Percentiles rank a stretch among this genome's conserved stretches.
phyloP scores from a whole-genome alignment of 495 filamentous ascomycete species.

The Aspergillus haitiensis region DNA sequence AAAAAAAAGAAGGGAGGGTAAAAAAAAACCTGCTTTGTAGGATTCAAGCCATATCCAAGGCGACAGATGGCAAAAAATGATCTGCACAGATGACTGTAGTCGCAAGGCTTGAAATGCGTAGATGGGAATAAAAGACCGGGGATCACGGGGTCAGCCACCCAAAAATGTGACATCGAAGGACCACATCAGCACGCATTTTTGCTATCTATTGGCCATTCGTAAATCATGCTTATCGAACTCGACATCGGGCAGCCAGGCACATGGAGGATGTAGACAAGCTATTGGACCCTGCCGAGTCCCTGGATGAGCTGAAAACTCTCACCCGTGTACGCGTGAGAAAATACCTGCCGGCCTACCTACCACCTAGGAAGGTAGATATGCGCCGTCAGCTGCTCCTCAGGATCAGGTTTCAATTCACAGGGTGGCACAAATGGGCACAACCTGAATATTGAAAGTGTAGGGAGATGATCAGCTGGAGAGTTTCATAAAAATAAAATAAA shows the following conservation, averaged over 20 bases:
- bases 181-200: neutral
- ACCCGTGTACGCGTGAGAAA: no score
- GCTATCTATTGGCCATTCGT: neutral
- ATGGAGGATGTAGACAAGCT: neutral
- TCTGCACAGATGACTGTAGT: neutral
- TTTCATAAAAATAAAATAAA: neutral
- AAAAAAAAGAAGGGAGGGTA: neutral
- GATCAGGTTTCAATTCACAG: neutral
- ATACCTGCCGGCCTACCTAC: no score
- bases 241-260: neutral
- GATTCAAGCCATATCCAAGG: neutral
- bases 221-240: slow-evolving; percentile 7
- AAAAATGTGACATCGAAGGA: slow-evolving; percentile 11
- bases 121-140: neutral
- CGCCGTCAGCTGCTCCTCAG: neutral
- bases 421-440: slow-evolving; percentile 5
- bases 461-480: neutral
- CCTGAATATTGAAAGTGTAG: neutral
- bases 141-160: slow-evolving; percentile 7
- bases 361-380: neutral
- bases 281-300: neutral
- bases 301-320: no score
- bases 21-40: neutral
- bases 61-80: neutral
- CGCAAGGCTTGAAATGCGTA: no score